A percentile compares a stretch with the other conserved stretches of the same genome.
phyloP scores from a whole-genome alignment of 108 stramenopile species.

The Discostella stelligeroides region DNA sequence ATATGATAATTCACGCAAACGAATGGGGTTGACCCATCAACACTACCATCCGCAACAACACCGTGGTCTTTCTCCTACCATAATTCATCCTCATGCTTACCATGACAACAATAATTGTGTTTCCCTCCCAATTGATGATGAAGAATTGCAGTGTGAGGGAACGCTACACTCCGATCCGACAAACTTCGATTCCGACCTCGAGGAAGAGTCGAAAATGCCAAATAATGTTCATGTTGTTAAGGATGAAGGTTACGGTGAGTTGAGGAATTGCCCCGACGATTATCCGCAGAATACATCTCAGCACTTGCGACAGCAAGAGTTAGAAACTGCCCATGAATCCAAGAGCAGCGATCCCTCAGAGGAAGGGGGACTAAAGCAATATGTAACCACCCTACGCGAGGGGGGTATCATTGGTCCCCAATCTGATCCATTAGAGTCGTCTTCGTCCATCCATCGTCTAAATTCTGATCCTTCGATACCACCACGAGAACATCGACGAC shows the following conservation, averaged over 20 bases:
- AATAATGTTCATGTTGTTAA: too few species aligned
- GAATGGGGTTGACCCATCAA: constrained; percentile 13
- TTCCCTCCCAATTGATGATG: not conserved
- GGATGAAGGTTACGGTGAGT: too few species aligned
- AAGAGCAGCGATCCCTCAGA: not conserved
- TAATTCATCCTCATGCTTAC: not conserved
- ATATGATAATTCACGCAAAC: constrained; percentile 44
- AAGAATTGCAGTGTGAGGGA: not conserved
- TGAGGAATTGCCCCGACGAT: too few species aligned
- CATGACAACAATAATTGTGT: not conserved
- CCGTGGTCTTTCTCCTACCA: too few species aligned
- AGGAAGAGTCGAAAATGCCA: too few species aligned
- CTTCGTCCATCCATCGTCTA: not conserved
- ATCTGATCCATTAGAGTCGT: not conserved
- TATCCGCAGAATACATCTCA: too few species aligned
- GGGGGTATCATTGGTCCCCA: constrained; percentile 25
- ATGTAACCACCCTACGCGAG: constrained; percentile 29
- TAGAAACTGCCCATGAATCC: not conserved
- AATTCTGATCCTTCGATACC: too few species aligned
- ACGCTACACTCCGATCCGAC: too few species aligned
- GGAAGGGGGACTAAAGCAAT: not conserved
- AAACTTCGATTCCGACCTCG: too few species aligned
- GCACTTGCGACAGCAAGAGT: too few species aligned
- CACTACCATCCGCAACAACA: not conserved
- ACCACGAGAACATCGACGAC: too few species aligned